Conservation (phyloP, 441 rosid genomes). For the Biscutella auriculata region DNA sequence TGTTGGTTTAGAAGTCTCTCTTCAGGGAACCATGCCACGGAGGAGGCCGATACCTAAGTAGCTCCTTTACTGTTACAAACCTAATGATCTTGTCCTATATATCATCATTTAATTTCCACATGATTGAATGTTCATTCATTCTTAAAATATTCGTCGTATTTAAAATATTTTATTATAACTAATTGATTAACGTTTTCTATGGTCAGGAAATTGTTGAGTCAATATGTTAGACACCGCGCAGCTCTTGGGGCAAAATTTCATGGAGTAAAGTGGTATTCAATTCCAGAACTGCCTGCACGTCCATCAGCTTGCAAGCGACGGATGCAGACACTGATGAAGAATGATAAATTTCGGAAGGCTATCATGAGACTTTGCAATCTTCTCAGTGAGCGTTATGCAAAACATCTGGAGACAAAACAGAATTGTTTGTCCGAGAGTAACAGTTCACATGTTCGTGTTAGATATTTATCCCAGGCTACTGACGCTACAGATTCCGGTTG, state of each 20-base stretch:
- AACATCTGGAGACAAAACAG: constrained; percentile 48
- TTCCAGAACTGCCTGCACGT: constrained; percentile 66
- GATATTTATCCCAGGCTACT: constrained; percentile 21
- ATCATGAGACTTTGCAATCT: constrained; percentile 72
- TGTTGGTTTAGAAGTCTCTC: constrained; percentile 6
- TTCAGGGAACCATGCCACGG: background rate
- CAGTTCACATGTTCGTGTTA: constrained; percentile 30
- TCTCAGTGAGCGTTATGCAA: constrained; percentile 63
- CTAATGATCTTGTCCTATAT: background rate
- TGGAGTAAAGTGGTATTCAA: constrained; percentile 62
- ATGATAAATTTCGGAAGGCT: constrained; percentile 52
- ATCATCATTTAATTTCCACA: background rate
- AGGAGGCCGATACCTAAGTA: background rate
- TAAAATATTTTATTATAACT: background rate
- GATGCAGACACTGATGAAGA: constrained; percentile 47
- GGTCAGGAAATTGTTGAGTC: constrained; percentile 71
- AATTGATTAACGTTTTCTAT: constrained; percentile 15
- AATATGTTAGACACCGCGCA: constrained; percentile 65
- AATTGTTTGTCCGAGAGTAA: constrained; percentile 21
- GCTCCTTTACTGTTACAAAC: background rate
- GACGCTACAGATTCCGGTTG: constrained; percentile 12
- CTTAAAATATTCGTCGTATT: background rate
- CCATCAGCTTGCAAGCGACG: constrained; percentile 60
- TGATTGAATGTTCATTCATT: constrained; percentile 11
- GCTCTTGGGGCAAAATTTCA: constrained; percentile 72